phyloP scores from a whole-genome alignment of 129 eudicot species.

The Deinandra increscens region DNA sequence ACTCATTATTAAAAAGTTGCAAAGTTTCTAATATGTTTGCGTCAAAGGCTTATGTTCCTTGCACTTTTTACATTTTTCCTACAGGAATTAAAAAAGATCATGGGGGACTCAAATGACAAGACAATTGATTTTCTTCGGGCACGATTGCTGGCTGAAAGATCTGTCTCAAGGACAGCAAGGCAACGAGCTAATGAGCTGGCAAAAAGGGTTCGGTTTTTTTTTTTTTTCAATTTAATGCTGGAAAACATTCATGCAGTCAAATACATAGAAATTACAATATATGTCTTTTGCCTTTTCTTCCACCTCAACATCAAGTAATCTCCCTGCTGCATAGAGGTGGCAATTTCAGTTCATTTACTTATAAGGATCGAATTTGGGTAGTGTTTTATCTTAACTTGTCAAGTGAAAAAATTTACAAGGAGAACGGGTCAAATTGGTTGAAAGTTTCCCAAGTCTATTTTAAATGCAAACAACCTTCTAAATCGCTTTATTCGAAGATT shows the following conservation, averaged over 20 bases:
- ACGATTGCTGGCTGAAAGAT: conserved; percentile 76
- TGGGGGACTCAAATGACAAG: conserved; percentile 66
- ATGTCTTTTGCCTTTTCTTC: neutral
- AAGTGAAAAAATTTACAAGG: neutral
- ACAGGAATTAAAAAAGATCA: conserved; percentile 42
- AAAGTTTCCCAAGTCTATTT: neutral
- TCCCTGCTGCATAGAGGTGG: conserved; percentile 8
- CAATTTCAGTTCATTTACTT: neutral
- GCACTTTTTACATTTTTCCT: conserved; percentile 14
- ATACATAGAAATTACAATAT: neutral
- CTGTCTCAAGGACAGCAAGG: conserved; percentile 77
- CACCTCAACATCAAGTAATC: neutral
- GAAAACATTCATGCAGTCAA: conserved; percentile 1
- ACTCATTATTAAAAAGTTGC: neutral
- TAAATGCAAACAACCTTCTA: neutral
- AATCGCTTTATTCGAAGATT: neutral
- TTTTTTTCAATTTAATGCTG: conserved; percentile 13
- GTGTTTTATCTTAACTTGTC: neutral
- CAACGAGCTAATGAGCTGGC: conserved; percentile 84
- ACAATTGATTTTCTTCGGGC: conserved; percentile 92
- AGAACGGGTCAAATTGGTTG: conserved; percentile 2
- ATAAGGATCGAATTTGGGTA: neutral
- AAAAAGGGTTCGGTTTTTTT: conserved; percentile 64
- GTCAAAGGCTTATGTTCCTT: conserved; percentile 15
- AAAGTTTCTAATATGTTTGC: neutral